A percentile compares a stretch with the other conserved stretches of the same genome.
These are phyloP conservation scores for Spiraea crenata DNA, from an alignment of 331 rosid species.

Conservation along the genomic window DNA sequence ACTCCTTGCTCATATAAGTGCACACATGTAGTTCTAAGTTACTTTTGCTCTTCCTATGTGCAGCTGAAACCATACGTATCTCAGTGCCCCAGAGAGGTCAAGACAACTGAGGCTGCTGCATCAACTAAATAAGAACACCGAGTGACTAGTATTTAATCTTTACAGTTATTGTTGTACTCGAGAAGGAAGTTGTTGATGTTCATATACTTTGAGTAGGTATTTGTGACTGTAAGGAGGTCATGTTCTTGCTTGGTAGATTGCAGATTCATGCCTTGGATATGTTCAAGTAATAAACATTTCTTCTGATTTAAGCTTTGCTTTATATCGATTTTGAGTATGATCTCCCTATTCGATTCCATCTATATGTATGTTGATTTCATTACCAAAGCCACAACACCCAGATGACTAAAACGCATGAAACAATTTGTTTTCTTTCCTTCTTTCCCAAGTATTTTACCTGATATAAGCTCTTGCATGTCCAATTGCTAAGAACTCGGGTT, in stretches of 20 bases:
- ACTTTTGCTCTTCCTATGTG: constrained; percentile 12
- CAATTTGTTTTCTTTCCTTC: too few species aligned
- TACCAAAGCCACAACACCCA: neutral
- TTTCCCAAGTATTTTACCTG: too few species aligned
- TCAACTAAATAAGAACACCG: constrained; percentile 26
- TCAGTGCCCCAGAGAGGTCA: constrained; percentile 53
- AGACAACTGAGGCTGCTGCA: constrained; percentile 36
- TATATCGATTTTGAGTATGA: neutral
- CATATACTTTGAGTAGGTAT: neutral
- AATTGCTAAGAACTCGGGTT: too few species aligned
- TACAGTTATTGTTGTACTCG: constrained; percentile 17
- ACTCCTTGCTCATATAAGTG: neutral
- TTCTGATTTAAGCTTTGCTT: neutral
- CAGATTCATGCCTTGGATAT: neutral
- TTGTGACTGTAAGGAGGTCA: neutral
- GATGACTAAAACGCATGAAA: too few species aligned
- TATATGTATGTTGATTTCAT: neutral
- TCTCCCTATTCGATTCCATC: neutral
- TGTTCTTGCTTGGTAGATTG: neutral
- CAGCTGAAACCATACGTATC: constrained; percentile 78
- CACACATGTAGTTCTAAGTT: constrained; percentile 20
- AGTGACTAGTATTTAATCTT: constrained; percentile 8
- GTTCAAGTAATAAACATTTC: neutral
- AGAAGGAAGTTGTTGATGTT: neutral
- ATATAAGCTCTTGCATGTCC: too few species aligned